A percentile compares a stretch with the other conserved stretches of the same genome.
These are phyloP conservation scores for Fraxinus excelsior DNA, from an alignment of 257 asterid genomes.

Conservation along the genomic window DNA sequence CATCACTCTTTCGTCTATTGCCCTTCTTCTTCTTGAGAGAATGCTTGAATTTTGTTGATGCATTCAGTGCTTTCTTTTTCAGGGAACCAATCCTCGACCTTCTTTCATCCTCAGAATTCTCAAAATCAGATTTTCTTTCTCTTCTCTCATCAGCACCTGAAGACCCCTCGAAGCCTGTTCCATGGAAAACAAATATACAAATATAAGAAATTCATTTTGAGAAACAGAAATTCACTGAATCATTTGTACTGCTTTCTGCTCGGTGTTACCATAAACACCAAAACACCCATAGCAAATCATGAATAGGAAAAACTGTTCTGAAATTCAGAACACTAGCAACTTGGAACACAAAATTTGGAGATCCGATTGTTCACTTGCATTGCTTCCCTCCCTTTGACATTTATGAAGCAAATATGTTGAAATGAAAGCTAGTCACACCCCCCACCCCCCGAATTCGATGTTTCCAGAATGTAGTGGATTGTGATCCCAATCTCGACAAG, in stretches of 20 bases:
- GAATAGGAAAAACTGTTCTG: neutral
- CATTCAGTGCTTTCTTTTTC: slow-evolving; percentile 93
- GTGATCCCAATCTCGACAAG: too few relatives aligned
- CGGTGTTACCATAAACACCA: neutral
- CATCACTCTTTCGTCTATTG: slow-evolving; percentile 78
- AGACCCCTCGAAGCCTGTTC: slow-evolving; percentile 89
- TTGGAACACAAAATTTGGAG: neutral
- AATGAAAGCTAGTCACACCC: neutral
- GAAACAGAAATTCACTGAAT: neutral
- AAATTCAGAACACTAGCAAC: neutral
- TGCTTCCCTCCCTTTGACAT: neutral
- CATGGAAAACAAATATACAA: slow-evolving; percentile 20
- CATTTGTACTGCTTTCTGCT: neutral
- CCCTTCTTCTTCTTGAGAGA: slow-evolving; percentile 86
- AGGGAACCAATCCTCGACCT: slow-evolving; percentile 76
- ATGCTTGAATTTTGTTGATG: slow-evolving; percentile 86
- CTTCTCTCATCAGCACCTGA: slow-evolving; percentile 82
- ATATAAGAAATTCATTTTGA: neutral
- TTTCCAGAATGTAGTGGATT: too few relatives aligned
- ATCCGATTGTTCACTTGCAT: neutral
- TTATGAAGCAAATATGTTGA: too few relatives aligned
- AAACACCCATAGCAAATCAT: neutral
- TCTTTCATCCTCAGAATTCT: slow-evolving; percentile 95
- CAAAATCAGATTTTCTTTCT: slow-evolving; percentile 90
- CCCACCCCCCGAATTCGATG: too few relatives aligned